A percentile compares a stretch with the other conserved stretches of the same genome.
Conservation (phyloP, 1,284 basidiomycete genomes). For the Rhizoctonia solani region DNA sequence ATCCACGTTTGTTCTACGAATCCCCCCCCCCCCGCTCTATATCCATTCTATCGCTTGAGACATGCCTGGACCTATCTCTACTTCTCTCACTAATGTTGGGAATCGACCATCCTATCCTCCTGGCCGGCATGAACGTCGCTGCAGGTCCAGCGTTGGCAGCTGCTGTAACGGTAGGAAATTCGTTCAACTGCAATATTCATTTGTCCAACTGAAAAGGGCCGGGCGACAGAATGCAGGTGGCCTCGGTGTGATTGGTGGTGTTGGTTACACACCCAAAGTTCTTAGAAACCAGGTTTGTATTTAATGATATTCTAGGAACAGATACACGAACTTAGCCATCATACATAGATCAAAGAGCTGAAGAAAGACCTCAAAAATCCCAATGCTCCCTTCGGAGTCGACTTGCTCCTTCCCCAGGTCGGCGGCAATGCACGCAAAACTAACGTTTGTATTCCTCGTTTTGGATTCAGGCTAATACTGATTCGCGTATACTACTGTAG, state of each 20-base stretch:
- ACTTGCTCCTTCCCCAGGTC: slow-evolving; percentile 80
- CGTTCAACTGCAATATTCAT: no score
- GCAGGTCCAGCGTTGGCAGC: slow-evolving; percentile 85
- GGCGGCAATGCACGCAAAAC: slow-evolving; percentile 82
- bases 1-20: not conserved
- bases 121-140: slow-evolving; percentile 84
- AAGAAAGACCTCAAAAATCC: slow-evolving; percentile 70
- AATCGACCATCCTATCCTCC: slow-evolving; percentile 83
- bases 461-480: slow-evolving; percentile 37
- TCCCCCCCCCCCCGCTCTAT: not conserved
- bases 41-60: not conserved
- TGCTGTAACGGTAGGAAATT: slow-evolving; percentile 60
- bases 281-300: slow-evolving; percentile 65
- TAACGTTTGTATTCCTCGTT: slow-evolving; percentile 56
- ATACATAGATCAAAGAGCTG: slow-evolving; percentile 67
- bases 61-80: slow-evolving; percentile 46
- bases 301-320: slow-evolving; percentile 33
- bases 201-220: no score
- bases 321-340: not conserved
- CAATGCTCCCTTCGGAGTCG: slow-evolving; percentile 82
- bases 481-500: slow-evolving; percentile 45
- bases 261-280: slow-evolving; percentile 77
- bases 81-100: slow-evolving; percentile 84
- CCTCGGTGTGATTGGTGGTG: slow-evolving; percentile 83
- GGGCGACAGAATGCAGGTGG: slow-evolving; percentile 71